phyloP scores from a whole-genome alignment of 2,329 filamentous ascomycete species.

The Colletotrichum coccodes region DNA sequence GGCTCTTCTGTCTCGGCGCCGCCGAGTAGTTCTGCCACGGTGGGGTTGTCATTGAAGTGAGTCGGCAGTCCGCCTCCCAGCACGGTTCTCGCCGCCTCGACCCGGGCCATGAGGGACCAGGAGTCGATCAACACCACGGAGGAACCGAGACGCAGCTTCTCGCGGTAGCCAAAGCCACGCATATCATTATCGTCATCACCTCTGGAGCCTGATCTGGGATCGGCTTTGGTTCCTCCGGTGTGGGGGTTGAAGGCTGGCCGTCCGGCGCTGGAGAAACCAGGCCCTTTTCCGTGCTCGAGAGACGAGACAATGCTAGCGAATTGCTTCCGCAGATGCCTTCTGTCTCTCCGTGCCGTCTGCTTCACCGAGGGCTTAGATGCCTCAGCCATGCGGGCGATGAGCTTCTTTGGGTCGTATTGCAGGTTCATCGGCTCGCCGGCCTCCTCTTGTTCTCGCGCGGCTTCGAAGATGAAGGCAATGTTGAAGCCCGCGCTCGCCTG shows the following conservation, averaged over 20 bases:
- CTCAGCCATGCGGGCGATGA: constrained; percentile 58
- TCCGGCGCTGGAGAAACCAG: constrained; percentile 62
- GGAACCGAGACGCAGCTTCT: constrained; percentile 60
- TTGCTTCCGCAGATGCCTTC: constrained; percentile 57
- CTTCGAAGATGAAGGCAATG: constrained; percentile 86
- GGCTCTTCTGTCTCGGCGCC: constrained; percentile 43
- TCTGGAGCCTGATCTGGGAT: constrained; percentile 37
- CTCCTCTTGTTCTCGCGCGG: constrained; percentile 61
- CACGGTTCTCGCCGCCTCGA: constrained; percentile 58
- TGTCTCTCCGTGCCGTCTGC: constrained; percentile 59
- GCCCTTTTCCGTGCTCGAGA: constrained; percentile 63
- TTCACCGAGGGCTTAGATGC: constrained; percentile 60
- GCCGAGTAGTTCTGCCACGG: constrained; percentile 47
- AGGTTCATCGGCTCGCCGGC: constrained; percentile 60
- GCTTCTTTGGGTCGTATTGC: constrained; percentile 60
- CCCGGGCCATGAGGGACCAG: constrained; percentile 60
- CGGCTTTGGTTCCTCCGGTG: constrained; percentile 51
- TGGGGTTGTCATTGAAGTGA: constrained; percentile 52
- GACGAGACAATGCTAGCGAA: constrained; percentile 65
- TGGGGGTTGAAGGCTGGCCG: constrained; percentile 53
- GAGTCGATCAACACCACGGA: constrained; percentile 57
- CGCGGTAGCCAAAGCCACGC: constrained; percentile 59
- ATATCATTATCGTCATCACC: constrained; percentile 52
- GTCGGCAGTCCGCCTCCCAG: constrained; percentile 56
- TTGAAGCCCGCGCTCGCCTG: constrained; percentile 83